Conservation (phyloP, 1,284 basidiomycete genomes). For the Erythrobasidium hasegawianum region DNA sequence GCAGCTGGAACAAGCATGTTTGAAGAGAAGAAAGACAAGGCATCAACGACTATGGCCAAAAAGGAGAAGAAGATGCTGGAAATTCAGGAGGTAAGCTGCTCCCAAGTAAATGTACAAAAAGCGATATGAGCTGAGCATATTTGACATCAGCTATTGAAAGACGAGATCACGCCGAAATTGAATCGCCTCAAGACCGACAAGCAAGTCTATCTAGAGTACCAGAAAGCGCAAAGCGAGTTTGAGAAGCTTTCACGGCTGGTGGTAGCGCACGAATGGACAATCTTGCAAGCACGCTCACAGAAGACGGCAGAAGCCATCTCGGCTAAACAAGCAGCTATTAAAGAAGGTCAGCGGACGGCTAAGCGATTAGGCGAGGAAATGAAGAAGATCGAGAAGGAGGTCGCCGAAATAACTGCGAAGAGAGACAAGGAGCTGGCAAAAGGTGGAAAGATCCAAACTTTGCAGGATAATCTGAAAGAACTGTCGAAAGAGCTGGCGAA, state of each 20-base stretch:
- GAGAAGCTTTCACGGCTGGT: slow-evolving; percentile 81
- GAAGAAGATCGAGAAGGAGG: slow-evolving; percentile 55
- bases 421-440: slow-evolving; percentile 61
- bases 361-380: slow-evolving; percentile 53
- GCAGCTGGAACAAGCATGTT: slow-evolving; percentile 99
- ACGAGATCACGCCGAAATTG: slow-evolving; percentile 93
- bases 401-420: slow-evolving; percentile 62
- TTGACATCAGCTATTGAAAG: slow-evolving; percentile 59
- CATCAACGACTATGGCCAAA: slow-evolving; percentile 92
- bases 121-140: neutral
- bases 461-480: slow-evolving; percentile 72
- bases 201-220: slow-evolving; percentile 81
- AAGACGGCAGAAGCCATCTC: slow-evolving; percentile 50
- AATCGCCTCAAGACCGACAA: slow-evolving; percentile 89
- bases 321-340: slow-evolving; percentile 45
- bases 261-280: slow-evolving; percentile 86
- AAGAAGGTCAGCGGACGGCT: slow-evolving; percentile 49
- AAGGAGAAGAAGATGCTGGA: slow-evolving; percentile 96
- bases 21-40: slow-evolving; percentile 96
- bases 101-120: neutral
- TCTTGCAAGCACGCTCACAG: slow-evolving; percentile 57
- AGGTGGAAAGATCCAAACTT: slow-evolving; percentile 71
- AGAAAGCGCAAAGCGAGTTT: slow-evolving; percentile 82
- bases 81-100: slow-evolving; percentile 59
- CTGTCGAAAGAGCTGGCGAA: slow-evolving; percentile 83